Evolutionary conservation across 2,329 filamentous ascomycete genomes (phyloP), one percentile per base, ranked within the genome.

Genomic region (Fusarium azukiicola): DNA sequence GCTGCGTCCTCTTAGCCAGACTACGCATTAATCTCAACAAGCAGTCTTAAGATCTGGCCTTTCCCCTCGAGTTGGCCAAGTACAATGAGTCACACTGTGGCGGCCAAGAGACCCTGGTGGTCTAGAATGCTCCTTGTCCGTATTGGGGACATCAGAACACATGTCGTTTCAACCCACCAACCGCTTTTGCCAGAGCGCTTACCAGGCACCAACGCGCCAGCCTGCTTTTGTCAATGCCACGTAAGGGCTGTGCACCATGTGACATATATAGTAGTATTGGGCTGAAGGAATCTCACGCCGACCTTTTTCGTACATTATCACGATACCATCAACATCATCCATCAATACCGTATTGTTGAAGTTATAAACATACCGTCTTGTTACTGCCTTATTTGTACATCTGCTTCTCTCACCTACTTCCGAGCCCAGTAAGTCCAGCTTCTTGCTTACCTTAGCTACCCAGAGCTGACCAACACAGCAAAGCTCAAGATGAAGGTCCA

Each of bases 211-310:
- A 21, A 27, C 54, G 36, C 36, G 19, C 19, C 27, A 38, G 54
- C 36, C 54, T 58, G 54, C 21, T 58, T 58, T 58, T 58, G 54
- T 58, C 14, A n/a, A 58, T 21, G 54, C 54, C 54, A 58, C 54
- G 54, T 58, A 40, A 19, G 54, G 7, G 21, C 13, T 58, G 54
- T 58, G 36, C 13, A 6, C 54, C 54, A 58, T 58, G 54, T 58
- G 54, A 58, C 54, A 58, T 58, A 40, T 58, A 58, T 58, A 58
- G 36, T 40, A 9, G 27, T 32, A 32, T 32, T 32, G 27, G 27
- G 27, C 27, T 58, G 54, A 58, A n/a, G 14, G n/a, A 58, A 36
- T 38, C 32, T 38, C 32, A 3, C 21, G 36, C 16, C 54, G n/a
- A 36, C 21, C 36, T 23, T 21, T 14, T 40, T 58, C 36, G 7